Base-by-base conservation (phyloP, 75 land plant genomes). In the Isoetes taiwanensis region DNA sequence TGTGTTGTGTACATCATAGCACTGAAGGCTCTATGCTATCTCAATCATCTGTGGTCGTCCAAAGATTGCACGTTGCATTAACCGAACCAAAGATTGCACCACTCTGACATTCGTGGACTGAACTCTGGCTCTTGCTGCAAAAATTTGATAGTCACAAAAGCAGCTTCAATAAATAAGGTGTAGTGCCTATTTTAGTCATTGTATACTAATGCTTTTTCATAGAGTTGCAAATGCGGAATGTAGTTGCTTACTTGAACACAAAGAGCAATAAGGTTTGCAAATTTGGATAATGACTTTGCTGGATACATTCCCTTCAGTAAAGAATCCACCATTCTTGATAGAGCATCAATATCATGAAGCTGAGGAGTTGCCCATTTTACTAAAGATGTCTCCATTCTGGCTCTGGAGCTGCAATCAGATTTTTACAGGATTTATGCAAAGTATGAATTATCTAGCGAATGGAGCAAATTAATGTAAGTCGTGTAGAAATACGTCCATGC, bases 51-150 rank as follows among this genome's bases (percentile, higher is more conserved):
- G 72, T 81, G 80, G 59, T 78, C 80, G 2, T 76, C n/a, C n/a
- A n/a, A 87, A 75, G 66, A 76, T 87, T 21, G 97, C 95, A 19
- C 97, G 66, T 54, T 91, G 97, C 82, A 91, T 72, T 38, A 91
- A 57, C 24, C 95, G 65, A 11, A 83, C 94, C 35, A 91, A 46
- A 20, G 88, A 69, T 74, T 91, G 97, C 32, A 87, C 94, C 11
- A 91, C 85, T 60, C 97, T 28, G 97, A 86, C 97, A 91, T 91
- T 0, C 79, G 89, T 35, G 97, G 97, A 4, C 97, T 74, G 56
- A 91, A 91, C 66, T 91, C 97, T 16, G 95, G 85, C 43, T 76
- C 80, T 9, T 64, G 56, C 85, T 85, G 72, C 28, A 56, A 43
- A n/a, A 63, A 2, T 16, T n/a, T n/a, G n/a, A n/a, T n/a, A n/a